phyloP scores from a whole-genome alignment of 1,139 yeast genomes.

The Dujonia santamariae region DNA sequence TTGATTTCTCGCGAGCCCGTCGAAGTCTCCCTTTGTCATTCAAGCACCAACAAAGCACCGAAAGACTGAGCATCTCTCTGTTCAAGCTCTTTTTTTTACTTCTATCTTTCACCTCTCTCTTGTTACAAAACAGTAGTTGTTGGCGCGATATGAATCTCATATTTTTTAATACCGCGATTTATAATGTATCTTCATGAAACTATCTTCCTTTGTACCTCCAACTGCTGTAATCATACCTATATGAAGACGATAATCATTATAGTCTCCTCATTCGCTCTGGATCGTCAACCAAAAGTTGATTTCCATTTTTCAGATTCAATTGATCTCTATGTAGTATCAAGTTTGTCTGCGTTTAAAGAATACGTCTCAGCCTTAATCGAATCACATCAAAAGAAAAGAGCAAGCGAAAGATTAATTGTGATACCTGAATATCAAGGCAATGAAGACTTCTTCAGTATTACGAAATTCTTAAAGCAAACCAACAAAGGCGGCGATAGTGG shows the following conservation, averaged over 20 bases:
- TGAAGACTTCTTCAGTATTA: not conserved
- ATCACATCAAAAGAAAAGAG: not conserved
- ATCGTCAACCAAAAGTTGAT: slow-evolving; percentile 7
- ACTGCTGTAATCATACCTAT: too few relatives aligned
- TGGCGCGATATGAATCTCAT: too few relatives aligned
- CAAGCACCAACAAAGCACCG: too few relatives aligned
- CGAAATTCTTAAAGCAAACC: not conserved
- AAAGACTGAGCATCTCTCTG: too few relatives aligned
- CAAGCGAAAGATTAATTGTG: not conserved
- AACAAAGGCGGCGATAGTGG: not conserved
- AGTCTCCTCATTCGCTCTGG: not conserved
- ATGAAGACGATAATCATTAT: not conserved
- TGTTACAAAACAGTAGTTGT: too few relatives aligned
- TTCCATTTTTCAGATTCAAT: slow-evolving; percentile 9
- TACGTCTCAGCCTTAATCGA: slow-evolving; percentile 17
- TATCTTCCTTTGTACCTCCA: too few relatives aligned
- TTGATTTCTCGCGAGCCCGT: too few relatives aligned
- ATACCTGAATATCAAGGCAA: not conserved
- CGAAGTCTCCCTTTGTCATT: too few relatives aligned
- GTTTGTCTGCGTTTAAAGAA: slow-evolving; percentile 16
- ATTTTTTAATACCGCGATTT: too few relatives aligned
- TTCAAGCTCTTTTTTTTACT: too few relatives aligned
- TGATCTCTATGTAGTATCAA: slow-evolving; percentile 23
- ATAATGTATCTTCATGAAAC: too few relatives aligned
- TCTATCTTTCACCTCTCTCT: too few relatives aligned